Evolutionary conservation across 139 green algal genomes (phyloP).

Genomic region (Chlamydomonas schloesseri): DNA sequence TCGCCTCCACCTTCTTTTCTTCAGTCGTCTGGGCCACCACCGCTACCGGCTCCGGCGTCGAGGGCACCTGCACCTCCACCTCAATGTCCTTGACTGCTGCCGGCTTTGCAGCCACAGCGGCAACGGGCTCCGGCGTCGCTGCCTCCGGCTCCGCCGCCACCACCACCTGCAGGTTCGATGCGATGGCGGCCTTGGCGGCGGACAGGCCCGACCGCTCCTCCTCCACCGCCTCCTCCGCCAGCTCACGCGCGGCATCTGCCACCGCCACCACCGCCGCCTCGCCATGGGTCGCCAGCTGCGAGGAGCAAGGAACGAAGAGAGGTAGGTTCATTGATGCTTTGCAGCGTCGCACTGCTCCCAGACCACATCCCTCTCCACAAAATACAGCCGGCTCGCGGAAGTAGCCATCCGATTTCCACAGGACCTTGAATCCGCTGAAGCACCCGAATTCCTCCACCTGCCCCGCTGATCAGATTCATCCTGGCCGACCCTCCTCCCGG

Average conservation of each 20-base stretch:
- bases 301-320: neutral
- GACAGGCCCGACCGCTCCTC: neutral
- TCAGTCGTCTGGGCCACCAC: neutral
- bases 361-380: no score
- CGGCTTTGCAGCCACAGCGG: neutral
- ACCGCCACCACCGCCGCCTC: slow-evolving; percentile 32
- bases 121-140: neutral
- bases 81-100: neutral
- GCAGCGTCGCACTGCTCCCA: no score
- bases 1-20: neutral
- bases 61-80: neutral
- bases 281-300: slow-evolving; percentile 17
- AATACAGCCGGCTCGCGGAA: no score
- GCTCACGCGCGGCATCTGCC: slow-evolving; percentile 1
- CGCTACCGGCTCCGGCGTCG: neutral
- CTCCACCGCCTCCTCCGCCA: slow-evolving; percentile 6
- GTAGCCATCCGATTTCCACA: no score
- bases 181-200: neutral
- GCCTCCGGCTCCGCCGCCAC: no score
- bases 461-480: no score
- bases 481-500: no score
- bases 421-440: no score
- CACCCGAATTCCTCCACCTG: no score
- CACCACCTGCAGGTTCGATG: neutral
- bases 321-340: no score